Percentiles rank a stretch among this genome's conserved stretches.
Evolutionary conservation across 306 rosid species (phyloP).

Genomic region (Quercus aquifolioides): DNA sequence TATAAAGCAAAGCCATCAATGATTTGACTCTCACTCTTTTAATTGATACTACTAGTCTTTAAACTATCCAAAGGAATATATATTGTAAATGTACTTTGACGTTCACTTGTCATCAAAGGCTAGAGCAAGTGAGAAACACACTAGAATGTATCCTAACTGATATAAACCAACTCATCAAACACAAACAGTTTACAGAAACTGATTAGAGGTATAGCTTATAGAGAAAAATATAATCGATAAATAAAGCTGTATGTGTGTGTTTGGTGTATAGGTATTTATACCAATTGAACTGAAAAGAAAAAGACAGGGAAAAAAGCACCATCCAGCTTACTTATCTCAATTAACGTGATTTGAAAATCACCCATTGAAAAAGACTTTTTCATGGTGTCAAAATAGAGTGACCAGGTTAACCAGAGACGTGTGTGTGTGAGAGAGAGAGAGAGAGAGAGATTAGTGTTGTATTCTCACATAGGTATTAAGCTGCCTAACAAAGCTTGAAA

Average conservation of each 20-base stretch:
- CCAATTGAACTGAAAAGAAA: neutral
- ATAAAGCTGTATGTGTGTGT: neutral
- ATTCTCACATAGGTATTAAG: constrained; percentile 71
- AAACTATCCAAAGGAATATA: neutral
- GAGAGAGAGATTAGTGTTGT: neutral
- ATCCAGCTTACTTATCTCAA: neutral
- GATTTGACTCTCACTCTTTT: too few relatives aligned
- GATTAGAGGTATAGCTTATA: neutral
- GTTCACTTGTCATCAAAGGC: neutral
- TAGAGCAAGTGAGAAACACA: neutral
- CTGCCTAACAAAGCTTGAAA: constrained; percentile 84
- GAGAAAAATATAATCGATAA: neutral
- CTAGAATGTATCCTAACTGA: neutral
- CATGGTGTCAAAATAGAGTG: too few relatives aligned
- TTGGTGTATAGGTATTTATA: neutral
- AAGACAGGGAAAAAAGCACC: neutral
- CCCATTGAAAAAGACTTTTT: neutral
- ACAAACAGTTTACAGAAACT: neutral
- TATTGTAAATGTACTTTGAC: neutral
- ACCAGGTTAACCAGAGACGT: too few relatives aligned
- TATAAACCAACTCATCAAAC: neutral
- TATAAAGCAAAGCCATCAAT: too few relatives aligned
- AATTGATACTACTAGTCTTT: neutral
- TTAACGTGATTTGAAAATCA: neutral
- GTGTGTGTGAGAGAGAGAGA: neutral